Base-by-base conservation (phyloP, 352 stramenopile species). In the Lagenidium sp. region DNA sequence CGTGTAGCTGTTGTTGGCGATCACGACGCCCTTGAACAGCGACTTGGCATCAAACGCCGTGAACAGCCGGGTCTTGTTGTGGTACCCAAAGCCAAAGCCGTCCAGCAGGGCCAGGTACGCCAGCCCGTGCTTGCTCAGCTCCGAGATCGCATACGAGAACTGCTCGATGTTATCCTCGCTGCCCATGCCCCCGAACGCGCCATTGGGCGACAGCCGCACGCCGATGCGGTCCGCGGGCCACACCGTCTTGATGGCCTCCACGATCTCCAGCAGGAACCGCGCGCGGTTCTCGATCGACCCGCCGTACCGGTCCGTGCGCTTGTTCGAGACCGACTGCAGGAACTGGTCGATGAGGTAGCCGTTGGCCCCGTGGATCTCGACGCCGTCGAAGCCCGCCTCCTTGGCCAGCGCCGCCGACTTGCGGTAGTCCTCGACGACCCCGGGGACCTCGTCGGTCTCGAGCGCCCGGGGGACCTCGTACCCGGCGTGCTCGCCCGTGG, bases 341-440 rank as follows among this genome's bases (percentile, higher is more conserved):
- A 94, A 93, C 50, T 91, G 62, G 48, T 95, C 81, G 31, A 96
- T 53, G 25, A 96, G 55, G 49, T 95, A 95, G 11, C 85, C 87
- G 49, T 97, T 92, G 2, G 76, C 85, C 7, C 20, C 47, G 58
- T 96, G 87, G 31, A 96, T 43, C 45, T 96, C 82, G 19, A 55
- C 47, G 21, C 47, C 47, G 25, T 55, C 47, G 40, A 47, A 55
- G 39, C 47, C 47, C 1, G 47, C 81, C 15, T 72, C 50, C 18
- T 72, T 62, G 1, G 71, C 63, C 12, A 62, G 56, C 20, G 59
- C 44, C 0, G 82, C 74, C 3, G 56, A 68, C 29, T 69, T 36
- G 6, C 54, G 53, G 53, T 72, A 96, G 40, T 88, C 71, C 28
- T 81, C 24, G 15, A 91, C 61, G 16, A 70, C 54, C 8, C 19